Conservation (phyloP, 2,329 filamentous ascomycete species). For the Fusarium concolor region DNA sequence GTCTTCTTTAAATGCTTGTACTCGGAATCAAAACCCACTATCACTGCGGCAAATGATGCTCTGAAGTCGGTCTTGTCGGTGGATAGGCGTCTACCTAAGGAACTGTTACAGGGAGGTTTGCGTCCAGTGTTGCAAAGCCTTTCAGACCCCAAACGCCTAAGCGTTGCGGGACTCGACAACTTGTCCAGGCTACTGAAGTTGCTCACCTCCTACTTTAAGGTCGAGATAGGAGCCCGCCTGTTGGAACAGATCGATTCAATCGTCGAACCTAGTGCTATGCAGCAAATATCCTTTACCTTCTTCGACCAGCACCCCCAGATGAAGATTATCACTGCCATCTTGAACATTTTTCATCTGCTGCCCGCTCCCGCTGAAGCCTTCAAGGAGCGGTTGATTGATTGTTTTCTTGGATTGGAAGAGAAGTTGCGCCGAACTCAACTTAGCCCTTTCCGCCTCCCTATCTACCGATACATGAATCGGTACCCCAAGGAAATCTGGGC, state of each 20-base stretch:
- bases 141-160: slow-evolving; percentile 91
- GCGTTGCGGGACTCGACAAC: slow-evolving; percentile 89
- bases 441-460: slow-evolving; percentile 89
- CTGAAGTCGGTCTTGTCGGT: slow-evolving; percentile 88
- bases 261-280: slow-evolving; percentile 81
- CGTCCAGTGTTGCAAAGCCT: slow-evolving; percentile 96
- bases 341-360: slow-evolving; percentile 97
- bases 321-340: slow-evolving; percentile 93
- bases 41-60: slow-evolving; percentile 92
- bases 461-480: slow-evolving; percentile 93
- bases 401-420: slow-evolving; percentile 88
- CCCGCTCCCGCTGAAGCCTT: slow-evolving; percentile 91
- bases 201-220: slow-evolving; percentile 98
- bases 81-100: slow-evolving; percentile 92
- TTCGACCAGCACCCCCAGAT: slow-evolving; percentile 93
- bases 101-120: slow-evolving; percentile 92
- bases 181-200: slow-evolving; percentile 89
- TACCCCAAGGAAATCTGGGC: slow-evolving; percentile 90
- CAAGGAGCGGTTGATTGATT: slow-evolving; percentile 88
- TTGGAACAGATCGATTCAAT: slow-evolving; percentile 94
- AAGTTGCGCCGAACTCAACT: slow-evolving; percentile 86
- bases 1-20: slow-evolving; percentile 99
- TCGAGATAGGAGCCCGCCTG: slow-evolving; percentile 93
- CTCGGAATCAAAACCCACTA: slow-evolving; percentile 90
- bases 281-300: slow-evolving; percentile 93